Base-by-base conservation (phyloP, 352 stramenopile species). In the Phytopythium delawarense region DNA sequence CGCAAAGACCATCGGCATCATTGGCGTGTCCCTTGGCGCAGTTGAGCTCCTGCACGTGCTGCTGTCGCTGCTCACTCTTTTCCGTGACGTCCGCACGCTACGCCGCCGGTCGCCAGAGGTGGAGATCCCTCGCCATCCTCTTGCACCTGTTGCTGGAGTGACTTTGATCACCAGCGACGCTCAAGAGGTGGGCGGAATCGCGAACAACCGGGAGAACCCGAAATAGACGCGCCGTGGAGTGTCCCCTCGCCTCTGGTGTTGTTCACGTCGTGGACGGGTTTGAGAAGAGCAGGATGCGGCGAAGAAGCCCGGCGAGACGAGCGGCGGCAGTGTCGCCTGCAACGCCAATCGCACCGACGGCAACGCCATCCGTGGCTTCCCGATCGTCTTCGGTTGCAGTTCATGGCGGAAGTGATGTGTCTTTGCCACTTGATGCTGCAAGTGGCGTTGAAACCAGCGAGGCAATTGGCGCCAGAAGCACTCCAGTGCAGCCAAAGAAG, bases 81-180 rank as follows among this genome's bases (percentile, higher is more conserved):
- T 89, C 18, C 89, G 72, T 45, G 81, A 91, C 30, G 71, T 88
- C 42, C 76, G 81, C 4, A 75, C 82, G 63, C 45, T 79, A 2
- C 66, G 48, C 2, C 57, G 55, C 5, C 66, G 57, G 5, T 91
- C 79, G 5, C 77, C 77, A 12, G 73, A 49, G 1, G 40, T 79
- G 1, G 64, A 80, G 42, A 72, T 87, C 7, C 65, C 62, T 4
- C 77, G 66, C 45, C 61, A 57, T 32, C 57, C 58, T 5, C 49
- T 84, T 12, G 66, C 75, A 46, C 63, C 67, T 1, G 53, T 79
- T 37, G 64, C 35, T 49, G 34, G 39, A 21, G 21, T 23, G 34
- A 8, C 35, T 15, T 18, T 59, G 52, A 15, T 32, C 20, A 5
- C 52, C 8, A 28, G n/a, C 1, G 18, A 45, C 35, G 32, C 42